Conservation (phyloP, 1,139 yeast species). For the Ogataea hybrid region DNA sequence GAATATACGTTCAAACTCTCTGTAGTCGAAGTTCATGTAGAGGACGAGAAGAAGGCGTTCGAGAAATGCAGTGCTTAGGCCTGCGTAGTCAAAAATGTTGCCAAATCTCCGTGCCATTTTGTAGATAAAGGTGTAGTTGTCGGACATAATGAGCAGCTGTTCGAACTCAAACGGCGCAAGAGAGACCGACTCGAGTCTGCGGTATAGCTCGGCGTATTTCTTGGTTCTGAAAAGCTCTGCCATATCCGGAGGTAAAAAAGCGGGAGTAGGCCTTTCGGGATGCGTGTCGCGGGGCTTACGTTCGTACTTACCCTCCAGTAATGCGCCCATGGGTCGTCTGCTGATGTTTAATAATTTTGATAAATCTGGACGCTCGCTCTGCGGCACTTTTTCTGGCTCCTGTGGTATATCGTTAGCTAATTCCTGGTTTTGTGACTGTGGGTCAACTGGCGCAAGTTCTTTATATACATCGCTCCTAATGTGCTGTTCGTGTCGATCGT, state of each 20-base stretch:
- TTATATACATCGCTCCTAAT: too few relatives aligned
- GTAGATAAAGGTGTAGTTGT: conserved; percentile 9
- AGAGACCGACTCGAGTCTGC: background rate
- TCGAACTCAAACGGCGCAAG: conserved; percentile 17
- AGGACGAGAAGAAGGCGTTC: conserved; percentile 20
- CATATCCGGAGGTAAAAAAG: background rate
- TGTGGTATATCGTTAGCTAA: background rate
- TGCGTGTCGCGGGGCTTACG: background rate
- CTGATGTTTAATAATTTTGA: background rate
- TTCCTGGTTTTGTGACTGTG: background rate
- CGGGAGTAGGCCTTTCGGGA: background rate
- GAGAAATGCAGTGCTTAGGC: conserved; percentile 7
- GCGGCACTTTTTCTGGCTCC: background rate
- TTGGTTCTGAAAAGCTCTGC: background rate
- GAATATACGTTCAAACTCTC: conserved; percentile 24
- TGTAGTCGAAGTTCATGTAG: conserved; percentile 21
- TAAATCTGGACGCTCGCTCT: background rate
- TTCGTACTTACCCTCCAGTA: conserved; percentile 1
- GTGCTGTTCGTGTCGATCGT: too few relatives aligned
- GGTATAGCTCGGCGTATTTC: conserved; percentile 2
- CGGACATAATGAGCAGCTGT: conserved; percentile 7
- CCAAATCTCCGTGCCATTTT: conserved; percentile 10
- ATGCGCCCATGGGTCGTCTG: conserved; percentile 1
- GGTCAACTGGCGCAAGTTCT: too few relatives aligned
- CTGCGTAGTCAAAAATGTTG: conserved; percentile 13